Base-by-base conservation (phyloP, 2,329 filamentous ascomycete species). In the Penicillium decumbens region DNA sequence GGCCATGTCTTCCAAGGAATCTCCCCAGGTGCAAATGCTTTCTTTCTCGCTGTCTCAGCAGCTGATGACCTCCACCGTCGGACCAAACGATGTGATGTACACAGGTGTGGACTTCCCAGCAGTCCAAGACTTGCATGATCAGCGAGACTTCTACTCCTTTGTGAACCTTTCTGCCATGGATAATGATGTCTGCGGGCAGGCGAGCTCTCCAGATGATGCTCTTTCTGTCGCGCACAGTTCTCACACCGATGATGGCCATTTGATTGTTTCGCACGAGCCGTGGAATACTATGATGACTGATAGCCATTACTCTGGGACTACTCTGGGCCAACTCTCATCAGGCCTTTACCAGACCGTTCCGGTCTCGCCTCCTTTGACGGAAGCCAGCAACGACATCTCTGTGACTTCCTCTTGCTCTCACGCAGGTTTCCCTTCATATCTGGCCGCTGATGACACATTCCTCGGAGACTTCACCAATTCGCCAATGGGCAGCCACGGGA, bases 41-140 rank as follows among this genome's bases (percentile, higher is more conserved):
- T 68, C 70, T 54, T 73, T 70, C 58, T 67, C 68, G 45, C 65
- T 71, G 57, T 69, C 70, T 47, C 70, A 72, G 40, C 69, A 71
- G 48, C 56, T 72, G 37, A 63, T 72, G 58, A 64, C 69, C 41
- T 61, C 65, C 51, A 64, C 66, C 49, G 64, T 69, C 49, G 69
- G 70, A 50, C 65, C 68, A 39, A 63, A 63, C 56, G 65, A 70
- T 61, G 62, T 69, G 51, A 69, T 69, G 62, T 72, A 70, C 58
- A 63, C 65, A 51, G 64, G 70, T 44, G 63, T 69, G 50, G 70
- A 72, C 50, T 66, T 70, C 58, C 65, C 65, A 57, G 61, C 64
- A 56, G 60, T 69, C 47, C 63, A 65, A 52, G 67, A 70, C 50
- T 55, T 70, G 55, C 62, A 64, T 59, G 65, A 67, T 37, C 69